These are phyloP conservation scores for Fraxinus cuspidata DNA, from an alignment of 257 asterid species.

Conservation along the genomic window DNA sequence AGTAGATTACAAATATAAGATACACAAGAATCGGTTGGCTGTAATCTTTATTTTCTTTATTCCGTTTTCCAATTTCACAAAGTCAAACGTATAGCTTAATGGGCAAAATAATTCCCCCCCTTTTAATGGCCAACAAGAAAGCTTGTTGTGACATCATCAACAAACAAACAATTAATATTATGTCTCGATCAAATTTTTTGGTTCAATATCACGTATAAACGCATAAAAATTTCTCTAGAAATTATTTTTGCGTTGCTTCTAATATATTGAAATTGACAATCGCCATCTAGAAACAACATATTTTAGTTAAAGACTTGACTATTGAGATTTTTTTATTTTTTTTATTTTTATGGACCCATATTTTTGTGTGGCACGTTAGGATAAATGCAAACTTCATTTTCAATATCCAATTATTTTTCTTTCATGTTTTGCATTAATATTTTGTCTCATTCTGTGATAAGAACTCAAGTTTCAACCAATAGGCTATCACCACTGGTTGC, in stretches of 20 bases:
- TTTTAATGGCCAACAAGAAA: background rate
- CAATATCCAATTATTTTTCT: constrained; percentile 21
- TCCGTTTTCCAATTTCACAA: background rate
- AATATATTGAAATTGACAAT: background rate
- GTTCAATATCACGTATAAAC: no score
- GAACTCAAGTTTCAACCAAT: constrained; percentile 41
- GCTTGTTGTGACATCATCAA: no score
- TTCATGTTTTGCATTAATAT: constrained; percentile 26
- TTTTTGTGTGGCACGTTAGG: constrained; percentile 19
- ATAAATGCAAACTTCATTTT: constrained; percentile 41
- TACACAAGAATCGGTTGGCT: constrained; percentile 30
- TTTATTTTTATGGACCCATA: constrained; percentile 29
- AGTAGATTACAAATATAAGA: constrained; percentile 15
- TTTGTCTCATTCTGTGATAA: constrained; percentile 31
- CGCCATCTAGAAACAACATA: constrained; percentile 9
- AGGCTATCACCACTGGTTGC: constrained; percentile 32
- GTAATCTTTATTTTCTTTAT: constrained; percentile 22
- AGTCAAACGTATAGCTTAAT: background rate
- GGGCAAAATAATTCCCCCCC: background rate
- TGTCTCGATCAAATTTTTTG: no score
- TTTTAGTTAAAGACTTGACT: background rate
- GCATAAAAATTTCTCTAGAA: no score
- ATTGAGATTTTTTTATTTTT: constrained; percentile 12
- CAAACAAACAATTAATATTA: background rate
- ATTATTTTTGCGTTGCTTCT: no score